Evolutionary conservation across 257 asterid species (phyloP), one percentile per base, ranked within the genome.

Genomic region (Fraxinus quadrangulata): DNA sequence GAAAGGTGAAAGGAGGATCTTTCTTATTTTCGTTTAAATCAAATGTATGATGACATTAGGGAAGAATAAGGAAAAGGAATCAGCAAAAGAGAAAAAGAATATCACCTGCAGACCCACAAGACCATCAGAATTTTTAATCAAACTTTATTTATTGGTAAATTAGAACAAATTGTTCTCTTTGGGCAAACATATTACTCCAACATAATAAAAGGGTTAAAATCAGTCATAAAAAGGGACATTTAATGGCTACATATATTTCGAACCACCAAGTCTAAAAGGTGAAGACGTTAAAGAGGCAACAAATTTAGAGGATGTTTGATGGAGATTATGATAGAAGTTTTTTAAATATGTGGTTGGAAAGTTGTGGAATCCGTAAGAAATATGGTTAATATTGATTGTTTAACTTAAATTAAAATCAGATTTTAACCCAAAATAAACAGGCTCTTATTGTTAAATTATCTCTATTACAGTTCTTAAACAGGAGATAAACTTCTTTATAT

Each of bases 1-100:
- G 79, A 76, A 82, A 85, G 84, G 69, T 69, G 40, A 72, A 77
- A 76, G 34, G n/a, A 26, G 63, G 81, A 85, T 80, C 78, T 70
- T 77, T 82, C 69, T 30, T 81, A 79, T 71, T 73, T 77, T 84
- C 80, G 80, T 88, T 77, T 80, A 83, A 86, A 83, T 77, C 78
- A 67, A 45, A 65, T 56, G 80, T 77, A 81, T 81, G 75, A 89
- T 84, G 69, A 73, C 81, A 80, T 39, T 70, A 69, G 74, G 23
- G 8, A 67, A 66, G 83, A 82, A 87, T 56, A 75, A 85, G 74
- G 26, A 67, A 83, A 40, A 72, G 23, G 72, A 69, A 51, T 39
- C 11, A 63, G 69, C 69, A 63, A 63, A 21, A 31, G 69, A 26
- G 17, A 63, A 24, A 23, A 23, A 10, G 36, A 63, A 2, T 63